A percentile compares a stretch with the other conserved stretches of the same genome.
Evolutionary conservation across 2,329 filamentous ascomycete species (phyloP).

Genomic region (Balansia obtecta): DNA sequence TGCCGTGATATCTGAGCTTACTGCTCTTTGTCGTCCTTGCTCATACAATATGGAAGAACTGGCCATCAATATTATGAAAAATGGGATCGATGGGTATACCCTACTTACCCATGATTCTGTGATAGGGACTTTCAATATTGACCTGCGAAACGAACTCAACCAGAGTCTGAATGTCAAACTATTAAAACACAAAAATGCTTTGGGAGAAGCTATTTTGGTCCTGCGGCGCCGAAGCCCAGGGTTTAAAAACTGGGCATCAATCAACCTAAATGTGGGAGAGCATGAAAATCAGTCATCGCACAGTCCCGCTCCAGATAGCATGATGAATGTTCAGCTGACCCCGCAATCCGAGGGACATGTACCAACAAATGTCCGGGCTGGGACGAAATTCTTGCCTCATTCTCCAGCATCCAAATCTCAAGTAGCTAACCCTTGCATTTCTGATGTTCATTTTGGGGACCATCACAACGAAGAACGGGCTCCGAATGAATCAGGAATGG

Average conservation of each 20-base stretch:
- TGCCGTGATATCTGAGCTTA: constrained; percentile 54
- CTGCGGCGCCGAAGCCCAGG: constrained; percentile 39
- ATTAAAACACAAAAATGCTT: constrained; percentile 42
- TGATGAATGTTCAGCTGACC: not conserved
- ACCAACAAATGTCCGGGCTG: not conserved
- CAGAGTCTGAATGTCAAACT: constrained; percentile 43
- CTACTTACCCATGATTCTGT: constrained; percentile 46
- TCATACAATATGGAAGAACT: constrained; percentile 35
- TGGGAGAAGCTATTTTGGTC: constrained; percentile 44
- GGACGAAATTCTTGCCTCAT: not conserved
- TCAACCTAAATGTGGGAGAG: constrained; percentile 2
- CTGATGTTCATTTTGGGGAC: not conserved
- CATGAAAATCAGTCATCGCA: not conserved
- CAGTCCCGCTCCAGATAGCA: not conserved
- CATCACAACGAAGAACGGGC: not conserved
- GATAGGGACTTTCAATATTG: constrained; percentile 14
- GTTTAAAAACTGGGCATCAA: constrained; percentile 26
- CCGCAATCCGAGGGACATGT: constrained; percentile 1
- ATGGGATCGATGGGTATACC: constrained; percentile 52
- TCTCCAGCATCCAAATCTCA: not conserved
- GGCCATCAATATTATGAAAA: constrained; percentile 41
- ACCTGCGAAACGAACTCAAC: constrained; percentile 33
- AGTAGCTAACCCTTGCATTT: not conserved
- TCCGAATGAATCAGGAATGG: not conserved
- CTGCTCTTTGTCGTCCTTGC: constrained; percentile 39